Percentiles rank a stretch among this genome's conserved stretches.
phyloP scores from a whole-genome alignment of 1,284 basidiomycete species.

The Phellopilus nigrolimitatus region DNA sequence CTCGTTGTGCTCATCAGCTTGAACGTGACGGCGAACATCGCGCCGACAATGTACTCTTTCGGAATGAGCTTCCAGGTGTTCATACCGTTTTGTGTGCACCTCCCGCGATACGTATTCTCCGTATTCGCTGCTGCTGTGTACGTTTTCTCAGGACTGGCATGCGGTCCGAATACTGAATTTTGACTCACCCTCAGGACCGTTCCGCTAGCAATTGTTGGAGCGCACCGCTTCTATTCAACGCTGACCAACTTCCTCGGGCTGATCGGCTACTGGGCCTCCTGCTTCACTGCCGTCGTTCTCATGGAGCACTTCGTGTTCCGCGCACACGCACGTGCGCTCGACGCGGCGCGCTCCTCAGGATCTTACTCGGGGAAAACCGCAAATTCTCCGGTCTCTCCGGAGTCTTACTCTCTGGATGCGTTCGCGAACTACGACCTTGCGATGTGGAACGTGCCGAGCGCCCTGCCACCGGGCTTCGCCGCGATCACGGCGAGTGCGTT shows the following conservation, averaged over 20 bases:
- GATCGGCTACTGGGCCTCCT: conserved; percentile 69
- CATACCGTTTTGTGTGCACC: conserved; percentile 54
- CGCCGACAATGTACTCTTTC: conserved; percentile 79
- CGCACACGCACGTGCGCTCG: conserved; percentile 19
- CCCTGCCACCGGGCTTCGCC: conserved; percentile 61
- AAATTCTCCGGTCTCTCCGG: not conserved
- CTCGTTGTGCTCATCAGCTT: conserved; percentile 80
- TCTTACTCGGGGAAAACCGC: not conserved
- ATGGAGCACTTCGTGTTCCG: conserved; percentile 65
- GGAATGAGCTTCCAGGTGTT: conserved; percentile 78
- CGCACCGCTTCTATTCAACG: conserved; percentile 60
- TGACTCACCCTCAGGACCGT: conserved; percentile 30
- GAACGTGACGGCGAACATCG: conserved; percentile 81
- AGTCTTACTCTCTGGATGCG: conserved; percentile 28
- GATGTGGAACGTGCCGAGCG: conserved; percentile 49
- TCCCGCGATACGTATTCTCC: conserved; percentile 87
- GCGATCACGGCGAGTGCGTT: conserved; percentile 49
- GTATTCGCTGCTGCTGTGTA: conserved; percentile 77
- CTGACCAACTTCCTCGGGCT: conserved; percentile 66
- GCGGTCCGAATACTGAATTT: not conserved
- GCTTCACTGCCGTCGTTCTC: conserved; percentile 55
- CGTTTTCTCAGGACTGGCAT: conserved; percentile 27
- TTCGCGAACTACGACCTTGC: conserved; percentile 46
- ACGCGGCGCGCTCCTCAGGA: not conserved
- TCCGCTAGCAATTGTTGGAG: conserved; percentile 63